These are phyloP conservation scores for Endocarpon pusillum DNA, from an alignment of 495 filamentous ascomycete species.

Conservation along the genomic window DNA sequence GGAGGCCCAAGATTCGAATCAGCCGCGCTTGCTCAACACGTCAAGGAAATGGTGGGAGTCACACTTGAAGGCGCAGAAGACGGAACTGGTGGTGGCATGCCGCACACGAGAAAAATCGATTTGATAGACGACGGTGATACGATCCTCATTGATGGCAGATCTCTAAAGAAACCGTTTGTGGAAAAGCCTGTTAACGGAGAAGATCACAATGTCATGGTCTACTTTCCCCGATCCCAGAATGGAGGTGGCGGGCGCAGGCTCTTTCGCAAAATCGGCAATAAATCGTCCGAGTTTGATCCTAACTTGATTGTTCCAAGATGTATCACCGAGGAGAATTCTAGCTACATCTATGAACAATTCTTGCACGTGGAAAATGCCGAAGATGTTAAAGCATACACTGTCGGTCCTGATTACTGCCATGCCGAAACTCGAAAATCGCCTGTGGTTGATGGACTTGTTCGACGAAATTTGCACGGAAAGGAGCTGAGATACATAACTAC, in stretches of 20 bases:
- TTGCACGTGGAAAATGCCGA: slow-evolving; percentile 90
- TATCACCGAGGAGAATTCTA: slow-evolving; percentile 57
- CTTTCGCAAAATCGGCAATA: slow-evolving; percentile 95
- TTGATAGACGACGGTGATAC: slow-evolving; percentile 76
- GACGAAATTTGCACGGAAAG: slow-evolving; percentile 92
- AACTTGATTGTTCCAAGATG: slow-evolving; percentile 57
- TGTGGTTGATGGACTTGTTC: slow-evolving; percentile 88
- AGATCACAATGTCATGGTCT: slow-evolving; percentile 97
- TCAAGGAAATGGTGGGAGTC: slow-evolving; percentile 65
- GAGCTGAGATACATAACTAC: slow-evolving; percentile 89
- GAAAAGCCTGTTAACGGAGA: slow-evolving; percentile 98
- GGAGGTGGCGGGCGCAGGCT: slow-evolving; percentile 73
- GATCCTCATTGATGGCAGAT: slow-evolving; percentile 65
- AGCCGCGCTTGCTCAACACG: slow-evolving; percentile 55
- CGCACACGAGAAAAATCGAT: slow-evolving; percentile 46
- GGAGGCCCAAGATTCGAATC: slow-evolving; percentile 71
- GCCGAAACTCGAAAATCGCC: slow-evolving; percentile 94
- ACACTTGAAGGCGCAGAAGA: slow-evolving; percentile 57
- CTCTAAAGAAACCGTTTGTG: slow-evolving; percentile 85
- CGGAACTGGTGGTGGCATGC: slow-evolving; percentile 46
- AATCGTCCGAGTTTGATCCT: slow-evolving; percentile 84
- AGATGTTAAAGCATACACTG: slow-evolving; percentile 97
- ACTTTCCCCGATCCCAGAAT: slow-evolving; percentile 62
- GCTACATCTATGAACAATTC: slow-evolving; percentile 95
- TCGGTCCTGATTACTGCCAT: slow-evolving; percentile 85